Base-by-base conservation (phyloP, 768 basidiomycete genomes). In the Sporobolomyces pararoseus region DNA sequence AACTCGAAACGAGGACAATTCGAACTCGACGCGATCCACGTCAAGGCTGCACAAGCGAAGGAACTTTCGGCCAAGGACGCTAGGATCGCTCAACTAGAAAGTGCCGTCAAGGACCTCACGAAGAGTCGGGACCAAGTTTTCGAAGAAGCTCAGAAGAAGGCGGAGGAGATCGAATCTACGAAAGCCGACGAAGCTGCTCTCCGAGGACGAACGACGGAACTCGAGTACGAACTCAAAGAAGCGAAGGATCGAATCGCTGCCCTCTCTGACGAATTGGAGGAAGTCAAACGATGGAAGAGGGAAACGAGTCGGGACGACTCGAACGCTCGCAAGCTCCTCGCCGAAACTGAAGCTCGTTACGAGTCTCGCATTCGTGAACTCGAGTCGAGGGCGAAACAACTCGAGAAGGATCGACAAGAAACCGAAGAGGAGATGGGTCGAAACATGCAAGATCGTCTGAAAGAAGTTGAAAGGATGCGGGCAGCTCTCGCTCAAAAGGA, bases 391-490 rank as follows among this genome's bases (percentile, higher is more conserved):
- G 79, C 96, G 31, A 76, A 81, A 7, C 81, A 81, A 13, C 79
- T 87, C 27, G 95, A 97, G 81, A 86, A 84, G 74, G 96, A 98
- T 78, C 84, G 92, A 46, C 87, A 84, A 62, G 93, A 95, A 58
- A 84, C 85, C 35, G 95, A 98, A 76, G 88, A 89, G 31, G 88
- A 90, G 70, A 95, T 93, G 90, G 89, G 88, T 77, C 84, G 83
- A 65, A 93, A 91, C 77, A 81, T 97, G 37, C 58, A 75, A 63
- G 76, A 76, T 21, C 65, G 76, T 23, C 52, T 77, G 27, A 65
- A 62, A 10, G 77, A 77, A 51, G 77, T 77, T 49, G 77, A 77
- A 52, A 39, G 72, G n/a, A 70, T 77, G 69, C 52, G 76, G 7
- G 53, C 34, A 12, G 63, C 70, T 39, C 61, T 77, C 29, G 74